Base-by-base conservation (phyloP, 2,329 filamentous ascomycete genomes). In the Raffaelea ambrosiae region DNA sequence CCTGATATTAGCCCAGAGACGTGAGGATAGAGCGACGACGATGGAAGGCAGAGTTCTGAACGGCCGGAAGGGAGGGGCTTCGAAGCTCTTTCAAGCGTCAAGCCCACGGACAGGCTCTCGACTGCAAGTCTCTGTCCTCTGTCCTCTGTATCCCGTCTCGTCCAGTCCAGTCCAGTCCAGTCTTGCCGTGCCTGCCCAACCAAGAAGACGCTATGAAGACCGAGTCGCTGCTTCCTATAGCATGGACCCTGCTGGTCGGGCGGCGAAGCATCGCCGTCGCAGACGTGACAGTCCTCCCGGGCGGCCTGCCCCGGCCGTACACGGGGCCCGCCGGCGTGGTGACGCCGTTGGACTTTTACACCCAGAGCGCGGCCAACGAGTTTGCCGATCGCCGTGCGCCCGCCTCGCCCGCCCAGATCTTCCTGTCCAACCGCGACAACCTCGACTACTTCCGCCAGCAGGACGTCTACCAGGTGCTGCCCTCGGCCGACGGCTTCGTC, bases 401-500 rank as follows among this genome's bases (percentile, higher is more conserved):
- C 13, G 26, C 13, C 26, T 7, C 13, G 7, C 40, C 52, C 10
- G n/a, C 41, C 26, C 31, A 48, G 36, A 43, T 47, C 14, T 45
- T 48, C 23, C 41, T 45, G 41, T 45, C 42, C 26, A 43, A 45
- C 42, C 38, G 38, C 45, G 48, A 47, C 45, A 51, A 45, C 46
- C 31, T 38, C 11, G 48, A 49, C 16, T 49, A 49, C 44, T 49
- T 43, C 22, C 26, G 26, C n/a, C 39, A 38, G 23, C 26, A 46
- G 4, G 43, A 46, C 43, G 13, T 7, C 26, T 46, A 39, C 33
- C 21, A 29, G 5, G 39, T 48, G 13, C 38, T 51, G 42, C 55
- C 61, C 1, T 63, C 60, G 40, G 54, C 51, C 26, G 64, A 65
- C 48, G 67, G 70, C 26, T 65, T 76, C 52, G 62, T 74, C 18